Percentiles rank a stretch among this genome's conserved stretches.
These are phyloP conservation scores for Fusarium transvaalense DNA, from an alignment of 2,329 filamentous ascomycete species.

Conservation along the genomic window DNA sequence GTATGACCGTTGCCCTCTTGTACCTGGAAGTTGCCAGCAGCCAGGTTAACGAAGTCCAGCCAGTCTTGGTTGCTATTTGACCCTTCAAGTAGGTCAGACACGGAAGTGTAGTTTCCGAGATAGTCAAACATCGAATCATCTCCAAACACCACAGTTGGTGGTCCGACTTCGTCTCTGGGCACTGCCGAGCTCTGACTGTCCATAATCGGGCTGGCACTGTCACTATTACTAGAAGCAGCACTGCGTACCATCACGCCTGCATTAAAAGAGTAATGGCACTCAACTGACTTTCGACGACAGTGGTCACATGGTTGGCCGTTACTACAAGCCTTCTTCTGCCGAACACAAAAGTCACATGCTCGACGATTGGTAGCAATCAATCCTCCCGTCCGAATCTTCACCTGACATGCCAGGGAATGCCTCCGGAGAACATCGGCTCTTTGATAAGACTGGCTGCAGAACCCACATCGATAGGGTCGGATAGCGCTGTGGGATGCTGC, in stretches of 20 bases:
- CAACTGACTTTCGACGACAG: not conserved
- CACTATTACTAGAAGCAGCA: too few relatives aligned
- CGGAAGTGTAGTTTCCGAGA: constrained; percentile 6
- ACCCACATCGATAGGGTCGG: constrained; percentile 6
- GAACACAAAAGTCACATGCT: constrained; percentile 6
- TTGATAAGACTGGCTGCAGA: constrained; percentile 2
- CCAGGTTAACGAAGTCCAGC: not conserved
- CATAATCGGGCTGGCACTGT: not conserved
- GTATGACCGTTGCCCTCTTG: not conserved
- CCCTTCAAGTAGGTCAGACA: not conserved
- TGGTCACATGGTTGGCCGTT: not conserved
- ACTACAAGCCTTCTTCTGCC: constrained; percentile 10
- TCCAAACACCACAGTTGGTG: not conserved
- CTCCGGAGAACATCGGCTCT: constrained; percentile 4
- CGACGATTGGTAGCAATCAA: not conserved
- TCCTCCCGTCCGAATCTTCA: not conserved
- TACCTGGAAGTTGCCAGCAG: not conserved
- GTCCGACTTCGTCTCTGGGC: accelerated
- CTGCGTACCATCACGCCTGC: accelerated
- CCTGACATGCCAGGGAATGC: not conserved
- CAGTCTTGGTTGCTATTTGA: not conserved
- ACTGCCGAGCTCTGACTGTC: too few relatives aligned
- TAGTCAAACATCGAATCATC: not conserved
- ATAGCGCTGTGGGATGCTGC: not conserved
- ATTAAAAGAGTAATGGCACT: not conserved